phyloP scores from a whole-genome alignment of 2,329 filamentous ascomycete genomes.

The Claviceps arundinis region DNA sequence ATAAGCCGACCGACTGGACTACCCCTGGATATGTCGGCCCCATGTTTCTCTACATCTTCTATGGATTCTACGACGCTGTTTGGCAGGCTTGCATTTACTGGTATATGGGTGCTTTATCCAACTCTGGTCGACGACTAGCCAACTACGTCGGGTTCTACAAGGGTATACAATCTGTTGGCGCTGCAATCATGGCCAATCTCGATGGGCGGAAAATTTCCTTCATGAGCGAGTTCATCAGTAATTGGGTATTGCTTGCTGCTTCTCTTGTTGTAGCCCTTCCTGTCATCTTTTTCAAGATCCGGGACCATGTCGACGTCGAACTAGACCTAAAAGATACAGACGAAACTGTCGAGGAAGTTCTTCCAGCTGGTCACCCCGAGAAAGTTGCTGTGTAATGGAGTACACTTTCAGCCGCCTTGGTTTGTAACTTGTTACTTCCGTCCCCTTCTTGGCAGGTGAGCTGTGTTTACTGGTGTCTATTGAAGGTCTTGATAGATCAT shows the following conservation, averaged over 20 bases:
- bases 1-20: constrained; percentile 45
- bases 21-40: constrained; percentile 50
- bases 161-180: constrained; percentile 60
- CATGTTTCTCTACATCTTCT: constrained; percentile 84
- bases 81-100: constrained; percentile 91
- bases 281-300: constrained; percentile 65
- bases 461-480: no score
- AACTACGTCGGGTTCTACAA: constrained; percentile 80
- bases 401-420: neutral
- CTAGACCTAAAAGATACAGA: constrained; percentile 78
- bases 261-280: constrained; percentile 66
- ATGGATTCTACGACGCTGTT: constrained; percentile 76
- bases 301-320: constrained; percentile 68
- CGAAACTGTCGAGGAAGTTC: constrained; percentile 64
- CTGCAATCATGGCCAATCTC: constrained; percentile 34
- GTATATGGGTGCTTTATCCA: constrained; percentile 89
- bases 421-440: neutral
- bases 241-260: constrained; percentile 63
- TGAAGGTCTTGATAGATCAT: no score
- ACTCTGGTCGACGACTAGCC: constrained; percentile 82
- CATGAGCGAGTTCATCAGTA: constrained; percentile 56
- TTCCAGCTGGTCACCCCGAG: constrained; percentile 7
- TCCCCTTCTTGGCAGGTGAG: no score
- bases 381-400: neutral
- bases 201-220: constrained; percentile 35